Conservation (phyloP, 371 early-diverging fungal genomes). For the Smittium mucronatum region DNA sequence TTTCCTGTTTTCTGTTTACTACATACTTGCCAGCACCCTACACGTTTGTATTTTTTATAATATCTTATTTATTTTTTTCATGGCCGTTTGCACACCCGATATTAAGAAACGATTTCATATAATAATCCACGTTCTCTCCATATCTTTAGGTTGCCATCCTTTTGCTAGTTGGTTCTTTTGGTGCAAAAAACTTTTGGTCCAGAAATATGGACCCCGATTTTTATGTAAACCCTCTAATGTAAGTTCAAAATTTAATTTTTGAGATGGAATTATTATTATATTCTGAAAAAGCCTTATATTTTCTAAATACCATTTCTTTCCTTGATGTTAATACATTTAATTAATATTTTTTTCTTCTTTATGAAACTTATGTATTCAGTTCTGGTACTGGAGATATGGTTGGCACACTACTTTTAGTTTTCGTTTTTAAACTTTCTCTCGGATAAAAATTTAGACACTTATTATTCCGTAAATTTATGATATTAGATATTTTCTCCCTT, state of each 20-base stretch:
- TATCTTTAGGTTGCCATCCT: slow-evolving; percentile 6
- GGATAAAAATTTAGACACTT: not conserved
- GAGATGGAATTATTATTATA: too few relatives aligned
- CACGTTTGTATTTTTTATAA: not conserved
- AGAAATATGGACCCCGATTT: slow-evolving; percentile 68
- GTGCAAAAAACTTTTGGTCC: slow-evolving; percentile 41
- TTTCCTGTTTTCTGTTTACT: not conserved
- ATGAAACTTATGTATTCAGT: too few relatives aligned
- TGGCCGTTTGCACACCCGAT: not conserved
- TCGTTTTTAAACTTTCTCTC: slow-evolving; percentile 20
- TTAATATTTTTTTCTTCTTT: too few relatives aligned
- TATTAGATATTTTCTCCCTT: not conserved
- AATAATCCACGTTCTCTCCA: too few relatives aligned
- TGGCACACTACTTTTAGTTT: slow-evolving; percentile 34
- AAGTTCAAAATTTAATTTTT: slow-evolving; percentile 4
- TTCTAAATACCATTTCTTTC: not conserved
- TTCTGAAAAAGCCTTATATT: not conserved
- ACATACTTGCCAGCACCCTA: not conserved
- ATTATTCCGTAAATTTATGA: not conserved
- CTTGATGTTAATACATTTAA: not conserved
- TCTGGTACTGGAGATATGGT: slow-evolving; percentile 29
- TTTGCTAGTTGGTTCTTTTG: slow-evolving; percentile 12
- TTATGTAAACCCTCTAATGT: slow-evolving; percentile 66
- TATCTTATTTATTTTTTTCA: not conserved
- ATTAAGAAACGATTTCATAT: too few relatives aligned